Base-by-base conservation (phyloP, 495 filamentous ascomycete genomes). In the Xylaria scruposa region DNA sequence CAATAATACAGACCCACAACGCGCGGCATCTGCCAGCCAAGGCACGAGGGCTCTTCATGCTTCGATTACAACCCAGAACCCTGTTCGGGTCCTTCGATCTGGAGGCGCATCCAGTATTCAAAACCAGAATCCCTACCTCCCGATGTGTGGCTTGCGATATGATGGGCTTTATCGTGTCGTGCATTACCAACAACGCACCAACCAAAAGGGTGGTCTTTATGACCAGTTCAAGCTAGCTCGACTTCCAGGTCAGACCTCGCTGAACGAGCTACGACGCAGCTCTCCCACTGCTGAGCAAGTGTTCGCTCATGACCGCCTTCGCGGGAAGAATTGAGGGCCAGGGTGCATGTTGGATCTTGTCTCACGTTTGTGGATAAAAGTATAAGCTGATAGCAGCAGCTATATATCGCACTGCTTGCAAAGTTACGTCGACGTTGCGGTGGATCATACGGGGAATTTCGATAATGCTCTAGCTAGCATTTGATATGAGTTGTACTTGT, bases 141-240 rank as follows among this genome's bases (percentile, higher is more conserved):
- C 87, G 0, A 36, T 19, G 0, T 80, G 79, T 1, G 87, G 87
- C 0, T 76, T 88, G 3, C 74, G 87, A 0, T 89, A 89, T 62
- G 87, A 89, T 67, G 87, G 87, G 0, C 74, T 88, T 4, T 89
- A 89, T 66, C 75, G 70, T 3, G 86, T 90, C 12, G 69, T 69
- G 4, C 24, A 26, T 6, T 17, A 71, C 0, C 61, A 26, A 47
- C 67, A 36, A 9, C 59, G 31, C 5, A 44, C 5, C 6, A 79
- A 78, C 42, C 36, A 10, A 12, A 68, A 75, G 10, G 73, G 73
- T 69, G 81, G 82, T 15, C 70, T 72, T 0, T 85, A 82, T 58
- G 78, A 83, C 33, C 79, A 81, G 40, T 89, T 89, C 73, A 73
- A 74, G n/a, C 78, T 89, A 15, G 49, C 70, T 8, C 72, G 87